phyloP scores from a whole-genome alignment of 2,329 filamentous ascomycete species.

The Aureobasidium pullulans region DNA sequence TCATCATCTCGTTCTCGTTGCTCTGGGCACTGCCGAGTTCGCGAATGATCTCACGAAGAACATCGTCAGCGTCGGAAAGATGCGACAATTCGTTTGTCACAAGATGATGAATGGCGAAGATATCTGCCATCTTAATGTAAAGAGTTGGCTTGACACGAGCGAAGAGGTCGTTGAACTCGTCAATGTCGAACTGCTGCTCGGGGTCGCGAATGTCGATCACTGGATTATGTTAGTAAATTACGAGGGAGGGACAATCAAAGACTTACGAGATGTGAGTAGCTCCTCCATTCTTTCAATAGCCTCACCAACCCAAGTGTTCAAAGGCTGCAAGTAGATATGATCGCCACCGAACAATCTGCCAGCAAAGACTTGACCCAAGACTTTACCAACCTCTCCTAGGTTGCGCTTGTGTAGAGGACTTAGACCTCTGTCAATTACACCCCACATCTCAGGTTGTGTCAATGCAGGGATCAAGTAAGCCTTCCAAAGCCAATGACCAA shows the following conservation, averaged over 20 bases:
- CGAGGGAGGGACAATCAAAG: not conserved
- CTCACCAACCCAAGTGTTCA: constrained; percentile 85
- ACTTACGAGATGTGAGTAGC: constrained; percentile 60
- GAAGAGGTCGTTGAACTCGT: constrained; percentile 97
- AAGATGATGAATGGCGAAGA: constrained; percentile 90
- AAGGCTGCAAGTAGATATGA: constrained; percentile 88
- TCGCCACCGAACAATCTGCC: constrained; percentile 87
- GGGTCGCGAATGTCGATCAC: constrained; percentile 78
- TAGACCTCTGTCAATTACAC: constrained; percentile 81
- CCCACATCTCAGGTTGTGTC: constrained; percentile 82
- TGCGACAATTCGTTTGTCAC: constrained; percentile 69
- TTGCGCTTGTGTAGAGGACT: constrained; percentile 92
- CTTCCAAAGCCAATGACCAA: constrained; percentile 88
- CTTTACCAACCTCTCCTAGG: constrained; percentile 80
- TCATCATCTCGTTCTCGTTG: constrained; percentile 88
- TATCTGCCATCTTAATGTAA: constrained; percentile 98
- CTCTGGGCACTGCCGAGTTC: constrained; percentile 94
- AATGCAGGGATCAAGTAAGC: constrained; percentile 88
- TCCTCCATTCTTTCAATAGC: constrained; percentile 71
- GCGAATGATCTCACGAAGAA: constrained; percentile 82
- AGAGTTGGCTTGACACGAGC: constrained; percentile 92
- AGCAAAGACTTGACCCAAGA: constrained; percentile 78
- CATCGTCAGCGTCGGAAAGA: constrained; percentile 80
- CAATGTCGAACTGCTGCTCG: constrained; percentile 91
- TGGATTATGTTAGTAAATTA: constrained; percentile 7